Conservation (phyloP, 2,329 filamentous ascomycete genomes). For the Sclerotinia spermophila region DNA sequence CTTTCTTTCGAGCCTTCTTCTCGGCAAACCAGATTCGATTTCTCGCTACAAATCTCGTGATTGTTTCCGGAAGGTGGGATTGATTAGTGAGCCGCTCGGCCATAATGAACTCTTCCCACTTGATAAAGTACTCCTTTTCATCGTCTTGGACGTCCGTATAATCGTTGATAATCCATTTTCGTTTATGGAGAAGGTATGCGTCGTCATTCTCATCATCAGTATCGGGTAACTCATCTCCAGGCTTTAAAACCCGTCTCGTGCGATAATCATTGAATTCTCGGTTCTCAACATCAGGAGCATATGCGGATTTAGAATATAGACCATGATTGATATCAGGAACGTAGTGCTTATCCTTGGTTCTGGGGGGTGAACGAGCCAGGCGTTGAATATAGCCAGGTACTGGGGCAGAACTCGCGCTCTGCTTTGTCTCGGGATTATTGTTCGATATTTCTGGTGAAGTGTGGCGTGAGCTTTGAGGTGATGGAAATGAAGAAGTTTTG, state of each 20-base stretch:
- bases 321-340: not conserved
- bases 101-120: conserved; percentile 35
- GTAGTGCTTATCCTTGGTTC: conserved; percentile 3
- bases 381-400: not conserved
- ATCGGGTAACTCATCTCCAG: conserved; percentile 32
- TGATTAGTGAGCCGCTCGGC: conserved; percentile 26
- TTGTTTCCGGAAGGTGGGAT: conserved; percentile 24
- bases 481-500: conserved; percentile 30
- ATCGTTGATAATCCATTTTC: conserved; percentile 34
- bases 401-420: not conserved
- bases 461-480: conserved; percentile 28
- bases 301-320: conserved; percentile 4
- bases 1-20: conserved; percentile 23
- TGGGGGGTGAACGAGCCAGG: not conserved
- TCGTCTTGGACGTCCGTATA: conserved; percentile 31
- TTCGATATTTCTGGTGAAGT: conserved; percentile 33
- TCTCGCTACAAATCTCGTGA: conserved; percentile 27
- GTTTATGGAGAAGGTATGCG: conserved; percentile 33
- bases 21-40: conserved; percentile 32
- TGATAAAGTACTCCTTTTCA: conserved; percentile 35
- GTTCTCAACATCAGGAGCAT: conserved; percentile 25
- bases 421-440: conserved; percentile 22
- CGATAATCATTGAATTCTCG: conserved; percentile 32
- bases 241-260: conserved; percentile 29
- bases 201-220: conserved; percentile 36